Percentiles rank a stretch among this genome's conserved stretches.
phyloP scores from a whole-genome alignment of 2,329 filamentous ascomycete species.

The Diaporthe sp. region DNA sequence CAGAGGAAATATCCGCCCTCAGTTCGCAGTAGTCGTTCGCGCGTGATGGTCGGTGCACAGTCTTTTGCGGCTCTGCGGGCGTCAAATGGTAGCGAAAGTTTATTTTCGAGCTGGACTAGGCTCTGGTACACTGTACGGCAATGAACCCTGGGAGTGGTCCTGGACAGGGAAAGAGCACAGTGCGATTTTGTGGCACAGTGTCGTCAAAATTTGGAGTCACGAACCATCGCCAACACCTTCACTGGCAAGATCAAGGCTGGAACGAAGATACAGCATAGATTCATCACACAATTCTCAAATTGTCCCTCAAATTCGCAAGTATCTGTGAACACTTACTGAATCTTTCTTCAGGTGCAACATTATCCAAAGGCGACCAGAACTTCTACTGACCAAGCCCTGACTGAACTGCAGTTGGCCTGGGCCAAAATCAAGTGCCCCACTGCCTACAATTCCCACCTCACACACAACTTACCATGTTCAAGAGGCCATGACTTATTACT shows the following conservation, averaged over 20 bases:
- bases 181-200: conserved; percentile 32
- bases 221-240: conserved; percentile 20
- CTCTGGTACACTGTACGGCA: conserved; percentile 9
- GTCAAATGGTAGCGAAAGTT: conserved; percentile 34
- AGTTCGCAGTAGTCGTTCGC: background rate
- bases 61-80: conserved; percentile 37
- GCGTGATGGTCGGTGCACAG: background rate
- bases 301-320: too few species aligned
- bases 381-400: background rate
- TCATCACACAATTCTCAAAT: background rate
- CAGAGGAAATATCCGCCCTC: background rate
- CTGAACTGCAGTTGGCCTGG: background rate
- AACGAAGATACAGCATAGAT: background rate
- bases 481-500: conserved; percentile 65
- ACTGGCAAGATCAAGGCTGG: conserved; percentile 5
- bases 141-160: background rate
- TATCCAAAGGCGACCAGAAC: background rate
- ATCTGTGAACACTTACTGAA: too few species aligned
- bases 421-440: conserved; percentile 10
- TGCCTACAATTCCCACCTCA: background rate
- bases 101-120: conserved; percentile 23
- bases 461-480: conserved; percentile 24
- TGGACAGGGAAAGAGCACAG: conserved; percentile 27
- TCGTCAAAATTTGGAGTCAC: conserved; percentile 33
- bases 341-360: background rate